Evolutionary conservation across 768 basidiomycete species (phyloP), one percentile per base, ranked within the genome.

Genomic region (Tricholoma terreum): DNA sequence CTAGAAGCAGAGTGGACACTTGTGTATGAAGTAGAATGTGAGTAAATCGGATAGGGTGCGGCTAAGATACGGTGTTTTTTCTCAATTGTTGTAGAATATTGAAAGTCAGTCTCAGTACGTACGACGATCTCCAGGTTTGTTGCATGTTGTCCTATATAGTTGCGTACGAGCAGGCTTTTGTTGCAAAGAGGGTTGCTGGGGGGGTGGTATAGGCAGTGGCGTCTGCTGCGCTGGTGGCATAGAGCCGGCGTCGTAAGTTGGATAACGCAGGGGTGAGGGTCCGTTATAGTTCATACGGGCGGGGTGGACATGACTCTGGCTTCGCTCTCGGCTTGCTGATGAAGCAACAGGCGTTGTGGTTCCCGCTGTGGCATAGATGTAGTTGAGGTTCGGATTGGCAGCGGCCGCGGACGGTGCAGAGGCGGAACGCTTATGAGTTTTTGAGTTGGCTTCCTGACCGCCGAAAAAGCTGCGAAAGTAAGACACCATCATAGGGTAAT

Each of bases 1-100:
- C 72, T 79, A 4, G 81, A 83, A 54, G 76, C 77, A n/a, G 82
- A 80, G 19, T 79, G 77, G 42, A 80, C 80, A 46, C 82, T 83
- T 10, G 63, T 63, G 59, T 70, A 65, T 6, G 72, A 71, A 36
- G 55, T 57, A 6, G 61, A 62, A 15, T 65, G 64, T 35, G 62
- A 63, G 33, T 64, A 71, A 14, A 65, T 51, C 11, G 68, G 69
- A 49, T 68, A 64, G 6, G 63, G 62, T 12, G 63, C 43, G 17
- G 67, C 65, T 62, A 60, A 50, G 7, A 33, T 57, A 36, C 19
- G 21, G n/a, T n/a, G n/a, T n/a, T n/a, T 56, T 57, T 43, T 27
- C 61, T 60, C 38, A 59, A 59, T 34, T 40, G 59, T 19, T 36
- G 48, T 54, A 43, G 22, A 34, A 34, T 15, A 50, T 38, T 50